Evolutionary conservation across 805 yeast genomes (phyloP), one percentile per base, ranked within the genome.

Genomic region (Teunomyces tritomae): DNA sequence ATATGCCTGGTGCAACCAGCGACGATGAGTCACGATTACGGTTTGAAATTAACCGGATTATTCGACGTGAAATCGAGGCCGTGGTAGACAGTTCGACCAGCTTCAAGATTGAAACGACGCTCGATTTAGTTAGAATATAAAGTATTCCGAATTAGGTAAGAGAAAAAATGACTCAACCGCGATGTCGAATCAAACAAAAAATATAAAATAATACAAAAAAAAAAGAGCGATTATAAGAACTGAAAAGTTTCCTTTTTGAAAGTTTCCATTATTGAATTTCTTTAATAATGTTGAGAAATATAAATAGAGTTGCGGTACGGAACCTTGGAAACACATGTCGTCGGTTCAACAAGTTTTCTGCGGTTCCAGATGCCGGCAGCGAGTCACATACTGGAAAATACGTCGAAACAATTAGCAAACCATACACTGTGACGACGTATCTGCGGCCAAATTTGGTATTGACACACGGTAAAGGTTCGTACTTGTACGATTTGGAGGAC

Each of bases 381-480:
- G 53, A 55, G 16, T 61, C 74, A 10, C 63, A 63, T 33, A 69
- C 72, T 6, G 72, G 70, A 3, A 61, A 70, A 52, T 73, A 61
- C 55, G 71, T 84, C 41, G 66, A 68, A 24, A 75, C 75, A 16
- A 69, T 74, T 45, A 74, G 74, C 37, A 65, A 71, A 44, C 81
- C 79, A 7, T 84, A 70, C 62, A 76, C 84, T 8, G 91, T 85
- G 7, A 83, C 94, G 4, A 88, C 96, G 0, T 89, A 89, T 61
- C 78, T 90, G 8, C 80, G 91, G 58, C 96, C 96, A 9, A 74
- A 82, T 40, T 66, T 90, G 43, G 87, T 89, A 13, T 75, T 92
- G 48, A 82, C 85, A 43, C 85, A 84, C 50, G 99, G 97, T 30
- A 68, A 82, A 56, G 96, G 96, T 14, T 80, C 90, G n/a, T 74